These are phyloP conservation scores for Paramyrothecium roridum DNA, from an alignment of 2,329 filamentous ascomycete genomes.

Conservation along the genomic window DNA sequence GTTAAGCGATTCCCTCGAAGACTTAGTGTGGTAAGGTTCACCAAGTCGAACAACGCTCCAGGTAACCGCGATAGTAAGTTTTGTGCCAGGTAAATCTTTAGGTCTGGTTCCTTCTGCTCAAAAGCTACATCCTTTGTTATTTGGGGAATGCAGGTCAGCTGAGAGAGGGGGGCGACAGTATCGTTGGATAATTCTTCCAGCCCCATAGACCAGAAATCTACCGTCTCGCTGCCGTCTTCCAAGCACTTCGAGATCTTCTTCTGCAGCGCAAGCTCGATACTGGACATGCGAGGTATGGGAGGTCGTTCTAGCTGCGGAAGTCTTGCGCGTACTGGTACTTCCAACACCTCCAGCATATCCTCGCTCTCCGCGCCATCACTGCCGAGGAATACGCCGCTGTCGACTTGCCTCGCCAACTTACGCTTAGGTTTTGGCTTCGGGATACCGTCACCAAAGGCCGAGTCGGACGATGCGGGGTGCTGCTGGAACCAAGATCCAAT, in stretches of 20 bases:
- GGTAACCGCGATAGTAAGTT: conserved; percentile 59
- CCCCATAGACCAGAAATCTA: conserved; percentile 59
- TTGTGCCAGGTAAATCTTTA: conserved; percentile 59
- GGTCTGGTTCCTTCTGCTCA: conserved; percentile 51
- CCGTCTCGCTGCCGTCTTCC: conserved; percentile 54
- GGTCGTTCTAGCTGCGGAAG: conserved; percentile 34
- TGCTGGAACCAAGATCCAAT: conserved; percentile 68
- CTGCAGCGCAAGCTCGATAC: conserved; percentile 41
- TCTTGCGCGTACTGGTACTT: conserved; percentile 26
- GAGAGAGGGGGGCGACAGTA: conserved; percentile 53
- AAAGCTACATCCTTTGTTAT: conserved; percentile 58
- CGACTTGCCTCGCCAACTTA: conserved; percentile 55
- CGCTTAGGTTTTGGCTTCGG: conserved; percentile 35
- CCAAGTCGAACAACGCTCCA: conserved; percentile 57
- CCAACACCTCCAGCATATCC: conserved; percentile 29
- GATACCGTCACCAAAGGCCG: conserved; percentile 37
- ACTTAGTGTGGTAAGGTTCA: conserved; percentile 61
- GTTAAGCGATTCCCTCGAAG: conserved; percentile 61
- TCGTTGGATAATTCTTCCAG: conserved; percentile 53
- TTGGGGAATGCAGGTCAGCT: conserved; percentile 51
- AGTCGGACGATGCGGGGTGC: conserved; percentile 48
- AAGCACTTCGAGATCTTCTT: conserved; percentile 48
- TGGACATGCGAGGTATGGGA: conserved; percentile 25
- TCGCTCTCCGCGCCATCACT: conserved; percentile 53
- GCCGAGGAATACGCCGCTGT: conserved; percentile 68